phyloP scores from a whole-genome alignment of 2,329 filamentous ascomycete species.

The Aureobasidium leucospermi region DNA sequence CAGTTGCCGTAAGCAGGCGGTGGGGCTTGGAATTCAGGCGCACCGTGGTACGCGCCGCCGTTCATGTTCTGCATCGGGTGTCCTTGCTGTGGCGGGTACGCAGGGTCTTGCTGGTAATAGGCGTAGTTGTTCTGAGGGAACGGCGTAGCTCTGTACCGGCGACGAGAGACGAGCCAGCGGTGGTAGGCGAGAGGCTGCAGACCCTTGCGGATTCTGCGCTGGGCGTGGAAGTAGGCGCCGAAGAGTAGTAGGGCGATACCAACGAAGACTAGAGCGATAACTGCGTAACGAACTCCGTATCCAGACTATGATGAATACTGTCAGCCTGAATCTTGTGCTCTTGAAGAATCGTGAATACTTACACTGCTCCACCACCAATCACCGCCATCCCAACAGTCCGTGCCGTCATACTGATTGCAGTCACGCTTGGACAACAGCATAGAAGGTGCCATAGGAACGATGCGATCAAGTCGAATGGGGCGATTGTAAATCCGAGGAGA shows the following conservation, averaged over 20 bases:
- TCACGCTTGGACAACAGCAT: not conserved
- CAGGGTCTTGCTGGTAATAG: slow-evolving; percentile 17
- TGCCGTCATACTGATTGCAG: not conserved
- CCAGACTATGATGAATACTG: slow-evolving; percentile 44
- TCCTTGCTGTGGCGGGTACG: slow-evolving; percentile 19
- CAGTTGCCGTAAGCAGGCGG: slow-evolving; percentile 29
- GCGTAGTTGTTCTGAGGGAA: slow-evolving; percentile 15
- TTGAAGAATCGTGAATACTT: not conserved
- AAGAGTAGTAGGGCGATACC: slow-evolving; percentile 56
- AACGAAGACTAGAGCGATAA: slow-evolving; percentile 57
- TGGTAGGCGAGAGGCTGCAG: slow-evolving; percentile 62
- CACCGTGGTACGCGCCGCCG: slow-evolving; percentile 6
- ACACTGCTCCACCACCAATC: slow-evolving; percentile 3
- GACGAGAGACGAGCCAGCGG: slow-evolving; percentile 34
- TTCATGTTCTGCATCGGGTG: slow-evolving; percentile 18
- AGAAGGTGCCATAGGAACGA: slow-evolving; percentile 6
- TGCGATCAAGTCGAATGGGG: not conserved
- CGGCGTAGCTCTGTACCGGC: slow-evolving; percentile 8
- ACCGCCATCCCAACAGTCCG: not conserved
- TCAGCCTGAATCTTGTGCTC: not conserved
- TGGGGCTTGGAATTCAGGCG: slow-evolving; percentile 20
- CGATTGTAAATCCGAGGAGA: too few relatives aligned
- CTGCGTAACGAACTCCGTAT: slow-evolving; percentile 61
- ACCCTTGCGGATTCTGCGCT: slow-evolving; percentile 57
- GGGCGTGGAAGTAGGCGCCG: slow-evolving; percentile 64